Evolutionary conservation across 106 monocot species (phyloP), one percentile per base, ranked within the genome.

Genomic region (Vanilla planifolia): DNA sequence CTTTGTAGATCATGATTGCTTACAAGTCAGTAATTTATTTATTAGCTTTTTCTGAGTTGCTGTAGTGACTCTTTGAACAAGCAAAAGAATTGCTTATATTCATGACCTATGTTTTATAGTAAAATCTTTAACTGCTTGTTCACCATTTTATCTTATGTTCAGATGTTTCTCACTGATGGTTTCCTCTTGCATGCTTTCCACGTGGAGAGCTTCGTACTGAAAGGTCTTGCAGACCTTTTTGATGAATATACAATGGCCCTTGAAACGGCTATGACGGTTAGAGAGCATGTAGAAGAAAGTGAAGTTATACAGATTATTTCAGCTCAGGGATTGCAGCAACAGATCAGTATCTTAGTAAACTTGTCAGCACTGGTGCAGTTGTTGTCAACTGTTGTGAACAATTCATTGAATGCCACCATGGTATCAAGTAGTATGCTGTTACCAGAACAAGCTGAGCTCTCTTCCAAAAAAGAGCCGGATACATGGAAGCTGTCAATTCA

Each of bases 121-220:
- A 40, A 40, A 40, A 40, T 40, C 14, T 7, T 40, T 9, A 14
- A 40, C 40, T 40, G 1, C 40, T 9, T 2, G 2, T 14, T 40
- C 11, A 40, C 22, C 23, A 9, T 16, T 48, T 3, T 42, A 60
- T 29, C 44, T 63, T 63, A 7, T 74, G 33, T 70, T 51, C 69
- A 80, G 74, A 66, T 27, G 40, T 30, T 75, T 52, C 39, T 67
- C 28, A 66, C 74, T 70, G 80, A 80, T 19, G 34, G 66, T 60
- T 74, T 66, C 15, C 65, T 62, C 32, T 75, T 80, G 40, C 51
- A 47, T 39, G 57, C 8, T 44, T 51, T 75, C 25, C 55, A 63
- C 56, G 61, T 80, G 74, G 70, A 70, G 60, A 42, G 25, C 41
- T 60, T 75, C 40, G 71, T 80, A 21, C 62, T 80, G 3, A 15